phyloP scores from a whole-genome alignment of 1,139 yeast species.

The Blastobotrys illinoisensis region DNA sequence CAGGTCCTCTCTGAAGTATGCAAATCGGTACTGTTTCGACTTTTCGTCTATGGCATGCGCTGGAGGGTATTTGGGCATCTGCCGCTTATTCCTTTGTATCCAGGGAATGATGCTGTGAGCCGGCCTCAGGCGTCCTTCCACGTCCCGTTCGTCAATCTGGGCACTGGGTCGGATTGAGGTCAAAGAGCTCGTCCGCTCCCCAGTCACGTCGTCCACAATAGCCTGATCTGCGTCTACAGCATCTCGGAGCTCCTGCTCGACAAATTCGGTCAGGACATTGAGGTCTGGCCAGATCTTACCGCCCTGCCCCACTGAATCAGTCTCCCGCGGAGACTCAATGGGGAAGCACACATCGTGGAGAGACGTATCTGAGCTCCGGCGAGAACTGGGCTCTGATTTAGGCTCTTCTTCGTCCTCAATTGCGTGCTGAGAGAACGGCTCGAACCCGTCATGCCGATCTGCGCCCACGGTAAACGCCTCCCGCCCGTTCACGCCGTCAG shows the following conservation, averaged over 20 bases:
- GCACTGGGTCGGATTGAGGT: constrained; percentile 13
- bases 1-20: constrained; percentile 87
- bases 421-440: neutral
- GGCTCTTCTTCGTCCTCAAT: constrained; percentile 17
- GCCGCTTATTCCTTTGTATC: constrained; percentile 25
- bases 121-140: constrained; percentile 66
- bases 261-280: constrained; percentile 65
- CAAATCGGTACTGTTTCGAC: constrained; percentile 46
- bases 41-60: constrained; percentile 19
- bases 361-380: constrained; percentile 63
- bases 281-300: constrained; percentile 75
- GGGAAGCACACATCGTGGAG: constrained; percentile 88
- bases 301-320: constrained; percentile 27
- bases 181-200: constrained; percentile 29
- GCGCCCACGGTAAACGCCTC: constrained; percentile 21
- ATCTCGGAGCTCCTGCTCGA: constrained; percentile 58
- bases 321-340: constrained; percentile 46
- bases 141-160: constrained; percentile 55
- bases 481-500: constrained; percentile 16
- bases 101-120: constrained; percentile 65
- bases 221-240: constrained; percentile 33
- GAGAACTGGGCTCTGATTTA: constrained; percentile 62
- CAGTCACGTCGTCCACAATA: constrained; percentile 22
- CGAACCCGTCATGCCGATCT: constrained; percentile 11
- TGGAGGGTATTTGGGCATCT: constrained; percentile 3